These are phyloP conservation scores for Anacardium occidentale DNA, from an alignment of 345 rosid species.

Conservation along the genomic window DNA sequence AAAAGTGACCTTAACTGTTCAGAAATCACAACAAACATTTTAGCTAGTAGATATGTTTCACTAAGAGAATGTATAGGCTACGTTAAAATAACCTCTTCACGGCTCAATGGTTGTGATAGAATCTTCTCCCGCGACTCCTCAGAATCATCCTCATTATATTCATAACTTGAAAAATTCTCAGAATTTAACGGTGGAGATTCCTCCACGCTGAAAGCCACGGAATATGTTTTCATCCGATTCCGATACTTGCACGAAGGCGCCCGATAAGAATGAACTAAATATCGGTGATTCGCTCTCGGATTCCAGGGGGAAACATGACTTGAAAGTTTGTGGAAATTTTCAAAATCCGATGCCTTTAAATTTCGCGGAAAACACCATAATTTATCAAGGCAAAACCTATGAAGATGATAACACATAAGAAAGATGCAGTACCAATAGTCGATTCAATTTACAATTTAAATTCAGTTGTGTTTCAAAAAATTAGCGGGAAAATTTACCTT, in stretches of 20 bases:
- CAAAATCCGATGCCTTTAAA: slow-evolving; percentile 30
- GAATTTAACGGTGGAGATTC: slow-evolving; percentile 38
- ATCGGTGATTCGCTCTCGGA: slow-evolving; percentile 20
- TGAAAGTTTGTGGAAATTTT: slow-evolving; percentile 23
- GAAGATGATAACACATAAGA: background rate
- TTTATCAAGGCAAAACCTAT: slow-evolving; percentile 46
- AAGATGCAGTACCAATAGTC: no score
- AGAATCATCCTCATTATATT: slow-evolving; percentile 31
- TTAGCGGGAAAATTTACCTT: slow-evolving; percentile 29
- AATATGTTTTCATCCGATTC: slow-evolving; percentile 37
- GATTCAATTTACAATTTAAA: background rate
- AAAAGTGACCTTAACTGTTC: slow-evolving; percentile 63
- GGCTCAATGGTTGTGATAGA: slow-evolving; percentile 46
- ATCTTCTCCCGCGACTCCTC: slow-evolving; percentile 40
- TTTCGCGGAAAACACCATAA: slow-evolving; percentile 40
- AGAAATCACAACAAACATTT: slow-evolving; percentile 6
- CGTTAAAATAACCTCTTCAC: slow-evolving; percentile 48
- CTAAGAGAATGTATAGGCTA: background rate
- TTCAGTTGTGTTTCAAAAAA: background rate
- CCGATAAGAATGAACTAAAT: slow-evolving; percentile 24
- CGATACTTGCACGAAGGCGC: slow-evolving; percentile 16
- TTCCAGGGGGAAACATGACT: slow-evolving; percentile 18
- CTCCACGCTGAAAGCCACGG: slow-evolving; percentile 45
- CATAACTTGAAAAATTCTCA: slow-evolving; percentile 20
- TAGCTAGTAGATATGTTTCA: background rate